Evolutionary conservation across 371 early-diverging fungal genomes (phyloP).

Genomic region (Dichotomocladium elegans): DNA sequence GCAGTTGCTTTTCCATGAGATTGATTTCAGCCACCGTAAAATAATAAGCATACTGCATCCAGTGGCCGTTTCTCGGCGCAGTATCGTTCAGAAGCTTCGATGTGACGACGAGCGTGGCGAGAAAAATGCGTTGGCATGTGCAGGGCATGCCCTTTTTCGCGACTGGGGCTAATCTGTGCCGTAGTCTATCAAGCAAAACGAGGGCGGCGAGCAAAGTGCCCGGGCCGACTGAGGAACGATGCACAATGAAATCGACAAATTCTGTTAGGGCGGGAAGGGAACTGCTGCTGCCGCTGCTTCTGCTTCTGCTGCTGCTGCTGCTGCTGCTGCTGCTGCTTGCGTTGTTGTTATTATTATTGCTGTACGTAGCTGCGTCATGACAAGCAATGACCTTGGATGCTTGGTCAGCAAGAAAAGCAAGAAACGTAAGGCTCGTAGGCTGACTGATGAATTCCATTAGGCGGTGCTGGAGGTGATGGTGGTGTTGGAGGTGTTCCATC

Average conservation of each 20-base stretch:
- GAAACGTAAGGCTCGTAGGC: constrained; percentile 11
- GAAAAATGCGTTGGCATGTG: constrained; percentile 71
- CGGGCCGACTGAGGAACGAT: constrained; percentile 47
- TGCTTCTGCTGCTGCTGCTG: too few species aligned
- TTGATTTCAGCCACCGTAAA: constrained; percentile 75
- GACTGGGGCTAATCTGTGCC: constrained; percentile 43
- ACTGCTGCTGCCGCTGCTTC: constrained; percentile 4
- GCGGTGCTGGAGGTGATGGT: constrained; percentile 4
- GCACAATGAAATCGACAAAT: constrained; percentile 53
- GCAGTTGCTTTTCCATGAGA: constrained; percentile 76
- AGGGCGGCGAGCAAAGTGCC: constrained; percentile 59
- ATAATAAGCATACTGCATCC: constrained; percentile 61
- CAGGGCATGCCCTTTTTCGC: constrained; percentile 71
- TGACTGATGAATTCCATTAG: constrained; percentile 19
- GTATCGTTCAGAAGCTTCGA: constrained; percentile 71
- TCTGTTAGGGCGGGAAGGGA: constrained; percentile 32
- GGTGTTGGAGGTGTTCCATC: background rate
- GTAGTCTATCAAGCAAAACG: constrained; percentile 55
- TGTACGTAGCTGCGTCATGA: too few species aligned
- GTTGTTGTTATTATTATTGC: too few species aligned
- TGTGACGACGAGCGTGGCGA: constrained; percentile 68
- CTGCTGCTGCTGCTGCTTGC: too few species aligned
- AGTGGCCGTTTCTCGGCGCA: constrained; percentile 73
- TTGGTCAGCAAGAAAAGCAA: constrained; percentile 19
- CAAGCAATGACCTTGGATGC: constrained; percentile 22